Evolutionary conservation across 176 grass and related monocot species (phyloP).

Genomic region (Tuctoria greenei): DNA sequence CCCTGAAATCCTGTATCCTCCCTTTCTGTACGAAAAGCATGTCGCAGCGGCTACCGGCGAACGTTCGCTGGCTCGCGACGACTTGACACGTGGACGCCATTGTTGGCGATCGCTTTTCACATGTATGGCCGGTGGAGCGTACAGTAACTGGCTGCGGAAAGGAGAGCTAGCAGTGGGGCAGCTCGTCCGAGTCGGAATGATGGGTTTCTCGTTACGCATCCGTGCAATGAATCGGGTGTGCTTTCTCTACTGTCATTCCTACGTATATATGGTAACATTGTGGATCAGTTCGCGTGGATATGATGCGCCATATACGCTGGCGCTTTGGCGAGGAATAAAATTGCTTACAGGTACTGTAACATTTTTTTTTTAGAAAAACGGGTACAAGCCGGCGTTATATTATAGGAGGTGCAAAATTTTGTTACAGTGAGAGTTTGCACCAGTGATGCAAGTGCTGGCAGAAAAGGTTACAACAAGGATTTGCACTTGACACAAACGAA

Average conservation of each 20-base stretch:
- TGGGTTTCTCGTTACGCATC: not conserved
- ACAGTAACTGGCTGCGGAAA: constrained; percentile 22
- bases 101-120: not conserved
- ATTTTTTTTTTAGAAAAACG: too few relatives aligned
- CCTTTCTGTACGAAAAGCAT: not conserved
- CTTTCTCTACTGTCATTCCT: not conserved
- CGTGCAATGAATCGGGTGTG: constrained; percentile 14
- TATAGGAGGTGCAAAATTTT: too few relatives aligned
- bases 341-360: not conserved
- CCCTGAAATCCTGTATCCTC: not conserved
- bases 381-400: too few relatives aligned
- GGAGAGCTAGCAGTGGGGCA: not conserved
- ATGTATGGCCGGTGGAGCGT: constrained; percentile 19
- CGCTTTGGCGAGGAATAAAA: too few relatives aligned
- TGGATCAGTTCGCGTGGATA: not conserved
- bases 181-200: constrained; percentile 27
- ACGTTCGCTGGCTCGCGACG: not conserved
- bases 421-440: too few relatives aligned
- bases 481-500: too few relatives aligned
- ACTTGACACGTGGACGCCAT: constrained; percentile 18
- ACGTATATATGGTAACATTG: not conserved
- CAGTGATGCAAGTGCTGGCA: too few relatives aligned
- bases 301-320: not conserved
- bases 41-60: not conserved
- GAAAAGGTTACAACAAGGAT: too few relatives aligned